These are phyloP conservation scores for Chlamydomonas incerta DNA, from an alignment of 139 green algal genomes.

Conservation along the genomic window DNA sequence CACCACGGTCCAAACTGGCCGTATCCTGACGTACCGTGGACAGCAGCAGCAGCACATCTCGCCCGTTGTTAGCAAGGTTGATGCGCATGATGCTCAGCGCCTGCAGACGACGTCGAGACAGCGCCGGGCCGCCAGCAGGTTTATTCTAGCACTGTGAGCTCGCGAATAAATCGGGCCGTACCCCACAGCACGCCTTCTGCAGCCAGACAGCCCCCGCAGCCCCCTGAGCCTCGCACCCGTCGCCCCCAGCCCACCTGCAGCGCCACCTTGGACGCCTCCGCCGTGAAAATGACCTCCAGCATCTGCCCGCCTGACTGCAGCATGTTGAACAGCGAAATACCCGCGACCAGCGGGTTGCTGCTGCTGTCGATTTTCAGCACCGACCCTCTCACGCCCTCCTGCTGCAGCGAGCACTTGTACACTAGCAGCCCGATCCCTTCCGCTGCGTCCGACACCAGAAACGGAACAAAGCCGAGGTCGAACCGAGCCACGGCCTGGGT, in stretches of 20 bases:
- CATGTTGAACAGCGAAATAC: slow-evolving; percentile 42
- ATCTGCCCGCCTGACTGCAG: not conserved
- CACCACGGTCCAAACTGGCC: no score
- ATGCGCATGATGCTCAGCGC: slow-evolving; percentile 45
- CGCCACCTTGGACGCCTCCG: slow-evolving; percentile 36
- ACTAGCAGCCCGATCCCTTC: slow-evolving; percentile 45
- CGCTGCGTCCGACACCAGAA: slow-evolving; percentile 5
- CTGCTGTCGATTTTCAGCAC: slow-evolving; percentile 36
- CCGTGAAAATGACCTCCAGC: slow-evolving; percentile 47
- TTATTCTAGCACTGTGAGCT: no score
- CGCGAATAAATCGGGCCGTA: no score
- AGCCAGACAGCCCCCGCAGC: no score
- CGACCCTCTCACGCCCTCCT: slow-evolving; percentile 6
- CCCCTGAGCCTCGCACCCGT: no score
- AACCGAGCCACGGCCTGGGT: slow-evolving; percentile 26
- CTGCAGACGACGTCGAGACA: not conserved
- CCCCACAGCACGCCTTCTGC: no score
- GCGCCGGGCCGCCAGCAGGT: no score
- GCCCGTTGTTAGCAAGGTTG: slow-evolving; percentile 42
- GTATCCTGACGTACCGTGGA: slow-evolving; percentile 10
- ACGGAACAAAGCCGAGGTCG: slow-evolving; percentile 39
- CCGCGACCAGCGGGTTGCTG: slow-evolving; percentile 39
- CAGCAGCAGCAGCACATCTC: slow-evolving; percentile 47
- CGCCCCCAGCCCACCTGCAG: slow-evolving; percentile 5
- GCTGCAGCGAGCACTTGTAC: slow-evolving; percentile 38